These are phyloP conservation scores for Tricholoma sp. DNA, from an alignment of 768 basidiomycete species.

Conservation along the genomic window DNA sequence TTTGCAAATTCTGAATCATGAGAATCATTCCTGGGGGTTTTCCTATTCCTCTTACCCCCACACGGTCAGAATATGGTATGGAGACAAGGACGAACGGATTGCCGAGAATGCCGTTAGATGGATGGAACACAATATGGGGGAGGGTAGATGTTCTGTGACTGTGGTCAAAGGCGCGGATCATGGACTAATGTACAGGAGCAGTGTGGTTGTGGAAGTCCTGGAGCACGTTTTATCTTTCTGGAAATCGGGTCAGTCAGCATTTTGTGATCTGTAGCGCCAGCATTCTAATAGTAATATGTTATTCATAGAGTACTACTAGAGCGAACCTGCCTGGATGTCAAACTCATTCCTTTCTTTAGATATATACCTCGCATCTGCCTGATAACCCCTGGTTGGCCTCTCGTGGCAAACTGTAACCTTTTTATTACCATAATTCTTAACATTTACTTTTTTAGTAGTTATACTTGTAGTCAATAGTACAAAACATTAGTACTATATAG, in stretches of 20 bases:
- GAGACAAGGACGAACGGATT: conserved; percentile 91
- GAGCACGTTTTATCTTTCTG: conserved; percentile 63
- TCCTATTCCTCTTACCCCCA: conserved; percentile 78
- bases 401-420: conserved; percentile 13
- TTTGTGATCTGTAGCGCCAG: background rate
- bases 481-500: conserved; percentile 2
- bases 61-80: conserved; percentile 84
- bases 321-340: background rate
- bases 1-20: conserved; percentile 87
- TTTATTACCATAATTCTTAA: conserved; percentile 10
- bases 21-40: conserved; percentile 87
- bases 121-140: conserved; percentile 85
- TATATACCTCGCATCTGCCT: background rate
- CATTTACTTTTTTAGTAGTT: conserved; percentile 7
- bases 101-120: conserved; percentile 86
- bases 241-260: conserved; percentile 25
- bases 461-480: conserved; percentile 5
- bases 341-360: background rate
- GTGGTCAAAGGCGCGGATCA: conserved; percentile 90
- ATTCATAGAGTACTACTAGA: background rate
- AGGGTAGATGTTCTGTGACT: conserved; percentile 68
- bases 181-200: conserved; percentile 87
- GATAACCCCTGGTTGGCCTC: conserved; percentile 6
- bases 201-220: conserved; percentile 80
- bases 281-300: background rate